Evolutionary conservation across 345 rosid genomes (phyloP), one percentile per base, ranked within the genome.

Genomic region (Eutrema japonicum): DNA sequence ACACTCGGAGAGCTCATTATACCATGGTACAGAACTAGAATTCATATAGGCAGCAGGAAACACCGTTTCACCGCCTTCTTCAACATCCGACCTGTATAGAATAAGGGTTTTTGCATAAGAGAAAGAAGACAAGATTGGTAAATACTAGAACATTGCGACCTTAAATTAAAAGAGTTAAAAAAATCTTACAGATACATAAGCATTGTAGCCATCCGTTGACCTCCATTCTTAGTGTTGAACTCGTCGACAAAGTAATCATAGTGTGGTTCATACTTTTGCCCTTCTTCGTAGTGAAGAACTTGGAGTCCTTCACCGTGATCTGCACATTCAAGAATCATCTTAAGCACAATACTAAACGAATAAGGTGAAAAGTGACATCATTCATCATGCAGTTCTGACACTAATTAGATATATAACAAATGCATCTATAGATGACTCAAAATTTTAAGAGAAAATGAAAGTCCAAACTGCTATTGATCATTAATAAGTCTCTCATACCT

Each of bases 241-340:
- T 85, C 88, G 54, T 94, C 98, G 76, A 88, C 88, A 81, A 94
- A 94, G 85, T 89, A 94, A 84, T 94, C 97, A 70, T 58, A 85
- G 69, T 91, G 98, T 59, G 98, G 81, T 50, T 87, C 97, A 38
- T 94, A 91, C 81, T 88, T 91, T 80, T 94, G 95, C 48, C 93
- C 98, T 72, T 48, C 86, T 87, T 89, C 96, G 14, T 94, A 91
- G 62, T 88, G 93, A 78, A 91, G 92, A 80, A 94, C 67, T 64
- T 94, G 97, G 77, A 94, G 88, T 46, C 93, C 91, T 84, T 94
- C 98, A 38, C 97, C 98, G 73, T 94, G 85, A 71, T 94, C 98
- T 94, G 86, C 50, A 65, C 27, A 52, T 72, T 72, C 63, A 29
- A 64, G 7, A 70, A 57, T 45, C 45, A 49, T 50, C 48, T 18